A percentile compares a stretch with the other conserved stretches of the same genome.
These are phyloP conservation scores for Aureobasidium sp. DNA, from an alignment of 2,329 filamentous ascomycete genomes.

Conservation along the genomic window DNA sequence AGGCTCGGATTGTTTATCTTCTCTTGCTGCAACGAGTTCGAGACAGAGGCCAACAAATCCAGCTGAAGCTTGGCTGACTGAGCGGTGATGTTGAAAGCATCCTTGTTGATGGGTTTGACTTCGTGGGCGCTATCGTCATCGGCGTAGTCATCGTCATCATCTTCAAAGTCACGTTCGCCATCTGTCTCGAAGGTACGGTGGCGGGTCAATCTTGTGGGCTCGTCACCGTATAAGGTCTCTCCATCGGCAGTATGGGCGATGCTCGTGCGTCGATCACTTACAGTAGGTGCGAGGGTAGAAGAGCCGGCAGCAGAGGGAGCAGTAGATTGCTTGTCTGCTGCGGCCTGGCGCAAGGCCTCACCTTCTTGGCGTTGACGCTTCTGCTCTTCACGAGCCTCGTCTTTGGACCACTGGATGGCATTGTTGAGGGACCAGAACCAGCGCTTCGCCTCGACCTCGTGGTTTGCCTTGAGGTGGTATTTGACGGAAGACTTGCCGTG, in stretches of 20 bases:
- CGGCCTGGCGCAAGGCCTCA: constrained; percentile 62
- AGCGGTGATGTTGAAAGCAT: constrained; percentile 94
- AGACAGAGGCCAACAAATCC: constrained; percentile 80
- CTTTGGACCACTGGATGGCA: constrained; percentile 96
- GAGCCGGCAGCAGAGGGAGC: constrained; percentile 1
- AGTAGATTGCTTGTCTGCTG: background rate
- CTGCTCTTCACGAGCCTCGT: constrained; percentile 88
- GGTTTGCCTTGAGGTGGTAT: constrained; percentile 95
- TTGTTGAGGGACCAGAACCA: constrained; percentile 99
- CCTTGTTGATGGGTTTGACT: constrained; percentile 66
- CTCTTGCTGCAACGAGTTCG: constrained; percentile 70
- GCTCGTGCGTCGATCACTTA: background rate
- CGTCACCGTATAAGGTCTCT: constrained; percentile 40
- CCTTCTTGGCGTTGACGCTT: constrained; percentile 65
- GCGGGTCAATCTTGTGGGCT: background rate
- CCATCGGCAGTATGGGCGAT: background rate
- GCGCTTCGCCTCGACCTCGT: constrained; percentile 93
- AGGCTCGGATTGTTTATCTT: constrained; percentile 61
- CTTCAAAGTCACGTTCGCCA: constrained; percentile 54
- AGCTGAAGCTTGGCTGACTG: constrained; percentile 91
- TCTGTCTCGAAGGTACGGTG: background rate
- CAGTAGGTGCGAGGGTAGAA: constrained; percentile 1
- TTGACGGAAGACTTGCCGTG: constrained; percentile 97
- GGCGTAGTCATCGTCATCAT: constrained; percentile 62
- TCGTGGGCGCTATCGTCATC: constrained; percentile 77